phyloP scores from a whole-genome alignment of 2,329 filamentous ascomycete genomes.

The Dryadomyces quercus-mongolicae region DNA sequence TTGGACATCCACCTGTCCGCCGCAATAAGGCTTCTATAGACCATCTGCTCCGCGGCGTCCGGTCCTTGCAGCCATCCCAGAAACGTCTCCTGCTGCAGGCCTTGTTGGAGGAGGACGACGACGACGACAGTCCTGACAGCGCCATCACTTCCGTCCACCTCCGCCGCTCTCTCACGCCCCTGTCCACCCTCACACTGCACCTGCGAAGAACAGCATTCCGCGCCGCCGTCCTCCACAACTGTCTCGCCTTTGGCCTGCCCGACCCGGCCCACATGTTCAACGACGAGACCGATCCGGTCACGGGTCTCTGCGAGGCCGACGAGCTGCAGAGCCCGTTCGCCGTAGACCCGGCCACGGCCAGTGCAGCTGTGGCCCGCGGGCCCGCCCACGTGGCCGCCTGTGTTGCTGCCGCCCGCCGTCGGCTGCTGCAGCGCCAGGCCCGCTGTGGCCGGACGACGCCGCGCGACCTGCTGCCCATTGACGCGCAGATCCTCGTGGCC shows the following conservation, averaged over 20 bases:
- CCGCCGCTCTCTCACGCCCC: not conserved
- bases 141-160: not conserved
- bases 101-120: not conserved
- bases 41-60: constrained; percentile 8
- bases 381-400: constrained; percentile 13
- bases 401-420: constrained; percentile 7
- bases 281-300: constrained; percentile 1
- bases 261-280: constrained; percentile 15
- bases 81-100: constrained; percentile 7
- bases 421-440: constrained; percentile 13
- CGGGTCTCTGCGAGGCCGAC: constrained; percentile 7
- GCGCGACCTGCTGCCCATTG: constrained; percentile 20
- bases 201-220: not conserved
- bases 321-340: constrained; percentile 20
- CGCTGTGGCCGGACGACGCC: constrained; percentile 8
- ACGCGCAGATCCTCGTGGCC: constrained; percentile 19
- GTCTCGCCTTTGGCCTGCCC: constrained; percentile 20
- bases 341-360: constrained; percentile 14
- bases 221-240: constrained; percentile 20
- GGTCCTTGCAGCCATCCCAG: constrained; percentile 7
- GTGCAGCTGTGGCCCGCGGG: constrained; percentile 13
- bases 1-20: not conserved
- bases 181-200: not conserved
- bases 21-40: constrained; percentile 4
- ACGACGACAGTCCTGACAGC: not conserved